Percentiles rank a stretch among this genome's conserved stretches.
phyloP scores from a whole-genome alignment of 768 basidiomycete species.

The Scleroderma bovista region DNA sequence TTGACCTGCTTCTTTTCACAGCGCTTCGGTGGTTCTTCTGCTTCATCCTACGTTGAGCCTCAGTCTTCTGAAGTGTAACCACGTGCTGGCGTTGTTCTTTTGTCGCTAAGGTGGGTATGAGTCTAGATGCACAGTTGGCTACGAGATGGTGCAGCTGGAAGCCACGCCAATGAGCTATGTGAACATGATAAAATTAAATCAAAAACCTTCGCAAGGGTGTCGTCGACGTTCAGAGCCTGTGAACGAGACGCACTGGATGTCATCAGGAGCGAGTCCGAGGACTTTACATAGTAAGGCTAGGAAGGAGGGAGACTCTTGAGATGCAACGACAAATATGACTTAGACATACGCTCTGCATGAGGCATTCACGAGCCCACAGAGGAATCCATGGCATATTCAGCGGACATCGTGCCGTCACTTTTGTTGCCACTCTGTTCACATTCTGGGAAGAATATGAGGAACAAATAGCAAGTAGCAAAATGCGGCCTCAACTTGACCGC shows the following conservation, averaged over 20 bases:
- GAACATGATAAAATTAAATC: neutral
- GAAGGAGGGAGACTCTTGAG: constrained; percentile 1
- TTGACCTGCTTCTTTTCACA: constrained; percentile 22
- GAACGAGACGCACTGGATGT: constrained; percentile 70
- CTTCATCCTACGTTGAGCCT: constrained; percentile 15
- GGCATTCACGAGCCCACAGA: constrained; percentile 47
- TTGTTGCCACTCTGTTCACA: constrained; percentile 88
- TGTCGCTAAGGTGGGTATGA: constrained; percentile 19
- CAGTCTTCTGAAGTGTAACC: constrained; percentile 13
- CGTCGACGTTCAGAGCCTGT: constrained; percentile 69
- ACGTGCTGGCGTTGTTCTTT: constrained; percentile 24
- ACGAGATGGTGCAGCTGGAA: constrained; percentile 24
- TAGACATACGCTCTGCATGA: constrained; percentile 45
- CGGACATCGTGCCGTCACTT: constrained; percentile 59
- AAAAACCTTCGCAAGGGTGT: constrained; percentile 61
- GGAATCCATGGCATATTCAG: constrained; percentile 65
- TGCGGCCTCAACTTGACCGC: constrained; percentile 58
- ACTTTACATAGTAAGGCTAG: constrained; percentile 64
- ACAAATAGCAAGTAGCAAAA: neutral
- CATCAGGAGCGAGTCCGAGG: constrained; percentile 61
- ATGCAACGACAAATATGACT: neutral
- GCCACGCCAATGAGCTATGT: neutral
- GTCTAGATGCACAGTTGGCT: constrained; percentile 15
- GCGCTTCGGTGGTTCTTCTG: constrained; percentile 24
- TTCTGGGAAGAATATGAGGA: constrained; percentile 43